Base-by-base conservation (phyloP, 139 green algal species). In the Chlorella sp. region DNA sequence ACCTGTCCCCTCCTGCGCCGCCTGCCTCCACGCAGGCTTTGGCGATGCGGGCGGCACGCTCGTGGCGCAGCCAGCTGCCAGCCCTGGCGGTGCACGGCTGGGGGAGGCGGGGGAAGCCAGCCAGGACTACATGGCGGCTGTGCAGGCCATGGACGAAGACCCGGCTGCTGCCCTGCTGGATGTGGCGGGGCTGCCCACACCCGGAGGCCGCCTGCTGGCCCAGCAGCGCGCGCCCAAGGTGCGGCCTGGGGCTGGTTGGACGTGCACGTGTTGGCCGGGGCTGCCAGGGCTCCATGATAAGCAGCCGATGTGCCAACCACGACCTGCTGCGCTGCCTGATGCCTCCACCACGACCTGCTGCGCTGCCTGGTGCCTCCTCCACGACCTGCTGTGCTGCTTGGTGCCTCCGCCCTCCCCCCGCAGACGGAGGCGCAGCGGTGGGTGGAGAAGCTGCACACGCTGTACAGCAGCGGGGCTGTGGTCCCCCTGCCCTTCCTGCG, bases 401-500 rank as follows among this genome's bases (percentile, higher is more conserved):
- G 70, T 54, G 1, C 46, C 72, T 36, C 11, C 30, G n/a, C 32
- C n/a, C 40, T 32, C 51, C 16, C 36, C 16, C 22, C 13, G 73
- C 56, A 79, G 72, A 69, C 44, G 36, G 81, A 88, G 43, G 58
- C 54, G 65, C 79, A 82, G 74, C 73, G 79, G 24, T 75, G 92
- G 81, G 51, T 87, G 40, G 92, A 95, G 81, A 87, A 89, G 51
- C 86, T 98, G 84, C 92, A 87, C 20, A 90, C 81, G 8, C 76
- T 92, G 64, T 93, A 92, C 46, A 91, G 94, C 73, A 88, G 93
- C 62, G 94, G 94, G 34, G 85, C 92, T 34, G 90, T 98, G 4
- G 87, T 97, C n/a, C 93, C 95, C 26, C 72, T 97, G 34, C 95
- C 95, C 40, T 97, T 97, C 81, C 87, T 98, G n/a, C 80, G 67